Evolutionary conservation across 352 stramenopile species (phyloP).

Genomic region (Nothophytophthora sp.): DNA sequence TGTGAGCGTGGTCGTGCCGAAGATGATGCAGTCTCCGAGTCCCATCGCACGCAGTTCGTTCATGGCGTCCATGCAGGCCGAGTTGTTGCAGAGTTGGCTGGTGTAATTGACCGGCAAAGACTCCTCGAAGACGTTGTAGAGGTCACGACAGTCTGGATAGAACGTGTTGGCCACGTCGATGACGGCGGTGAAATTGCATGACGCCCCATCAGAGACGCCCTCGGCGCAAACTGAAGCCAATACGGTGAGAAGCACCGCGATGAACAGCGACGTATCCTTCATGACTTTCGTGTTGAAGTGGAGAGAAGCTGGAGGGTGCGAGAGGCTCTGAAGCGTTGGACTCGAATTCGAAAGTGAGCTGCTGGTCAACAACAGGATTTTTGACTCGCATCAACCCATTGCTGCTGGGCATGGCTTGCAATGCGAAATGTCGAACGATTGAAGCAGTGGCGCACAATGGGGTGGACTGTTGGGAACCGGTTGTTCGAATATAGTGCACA

Average conservation of each 20-base stretch:
- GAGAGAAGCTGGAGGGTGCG: too few relatives aligned
- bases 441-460: not conserved
- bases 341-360: conserved; percentile 7
- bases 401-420: conserved; percentile 4
- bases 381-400: too few relatives aligned
- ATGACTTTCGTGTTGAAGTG: too few relatives aligned
- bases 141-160: conserved; percentile 18
- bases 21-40: conserved; percentile 33
- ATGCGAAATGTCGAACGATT: conserved; percentile 1
- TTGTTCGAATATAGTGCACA: not conserved
- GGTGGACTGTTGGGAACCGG: not conserved
- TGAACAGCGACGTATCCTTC: conserved; percentile 12
- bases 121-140: conserved; percentile 29
- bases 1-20: conserved; percentile 19
- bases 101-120: conserved; percentile 29
- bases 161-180: conserved; percentile 27
- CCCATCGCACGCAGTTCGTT: conserved; percentile 15
- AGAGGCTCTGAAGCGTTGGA: not conserved
- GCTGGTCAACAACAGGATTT: not conserved
- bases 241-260: conserved; percentile 8
- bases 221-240: not conserved
- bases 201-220: not conserved
- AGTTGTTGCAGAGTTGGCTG: conserved; percentile 13
- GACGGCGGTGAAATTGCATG: conserved; percentile 22
- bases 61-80: conserved; percentile 22